Conservation (phyloP, 2,329 filamentous ascomycete genomes). For the Cercospora citrullina region DNA sequence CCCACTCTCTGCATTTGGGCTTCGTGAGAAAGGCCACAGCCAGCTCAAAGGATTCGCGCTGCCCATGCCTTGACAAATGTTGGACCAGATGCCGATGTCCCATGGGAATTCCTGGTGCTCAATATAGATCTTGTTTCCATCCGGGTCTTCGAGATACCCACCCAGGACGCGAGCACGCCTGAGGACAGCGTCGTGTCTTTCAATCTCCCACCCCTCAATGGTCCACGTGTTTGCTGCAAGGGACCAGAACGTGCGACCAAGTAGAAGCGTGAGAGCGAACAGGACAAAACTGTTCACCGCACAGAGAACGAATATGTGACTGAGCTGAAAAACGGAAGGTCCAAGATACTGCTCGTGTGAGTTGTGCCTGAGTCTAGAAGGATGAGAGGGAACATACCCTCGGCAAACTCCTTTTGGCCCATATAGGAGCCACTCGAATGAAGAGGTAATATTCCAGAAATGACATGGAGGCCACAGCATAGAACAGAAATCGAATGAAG, state of each 20-base stretch:
- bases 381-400: slow-evolving; percentile 49
- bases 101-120: slow-evolving; percentile 76
- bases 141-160: slow-evolving; percentile 57
- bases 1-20: slow-evolving; percentile 54
- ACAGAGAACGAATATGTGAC: slow-evolving; percentile 61
- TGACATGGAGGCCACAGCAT: slow-evolving; percentile 62
- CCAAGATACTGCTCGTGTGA: slow-evolving; percentile 61
- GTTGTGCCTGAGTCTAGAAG: neutral
- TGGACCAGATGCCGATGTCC: slow-evolving; percentile 72
- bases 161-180: slow-evolving; percentile 52
- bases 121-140: slow-evolving; percentile 57
- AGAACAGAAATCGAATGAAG: slow-evolving; percentile 76
- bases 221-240: slow-evolving; percentile 72
- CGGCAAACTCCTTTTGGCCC: slow-evolving; percentile 65
- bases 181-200: slow-evolving; percentile 49
- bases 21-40: slow-evolving; percentile 65
- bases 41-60: slow-evolving; percentile 65
- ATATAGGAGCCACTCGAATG: slow-evolving; percentile 60
- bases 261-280: slow-evolving; percentile 64
- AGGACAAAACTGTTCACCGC: slow-evolving; percentile 60
- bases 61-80: slow-evolving; percentile 76
- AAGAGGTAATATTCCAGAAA: slow-evolving; percentile 64
- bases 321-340: slow-evolving; percentile 60
- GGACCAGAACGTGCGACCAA: slow-evolving; percentile 61
- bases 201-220: slow-evolving; percentile 74